phyloP scores from a whole-genome alignment of 169 alveolate species.

The Eimeria praecox region DNA sequence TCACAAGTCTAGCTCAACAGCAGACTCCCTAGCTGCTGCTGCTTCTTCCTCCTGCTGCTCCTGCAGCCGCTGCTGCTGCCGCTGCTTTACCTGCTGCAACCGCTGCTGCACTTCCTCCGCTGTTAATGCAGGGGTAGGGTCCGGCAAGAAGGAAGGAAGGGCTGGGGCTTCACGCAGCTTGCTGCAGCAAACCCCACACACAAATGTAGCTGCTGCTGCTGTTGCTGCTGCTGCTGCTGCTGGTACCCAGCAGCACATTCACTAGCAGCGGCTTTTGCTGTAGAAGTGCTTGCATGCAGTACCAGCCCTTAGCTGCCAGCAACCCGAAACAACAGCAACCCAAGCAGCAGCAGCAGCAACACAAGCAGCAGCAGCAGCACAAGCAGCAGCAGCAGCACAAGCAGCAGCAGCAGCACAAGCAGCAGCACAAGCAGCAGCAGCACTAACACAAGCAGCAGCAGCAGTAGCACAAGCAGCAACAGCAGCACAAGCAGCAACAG shows the following conservation, averaged over 20 bases:
- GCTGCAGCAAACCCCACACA: slow-evolving; percentile 32
- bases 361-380: slow-evolving; percentile 10
- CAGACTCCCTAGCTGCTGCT: slow-evolving; percentile 3
- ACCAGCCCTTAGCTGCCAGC: too few species aligned
- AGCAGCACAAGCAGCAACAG: slow-evolving; percentile 3
- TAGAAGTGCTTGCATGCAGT: background rate
- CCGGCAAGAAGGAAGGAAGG: slow-evolving; percentile 45
- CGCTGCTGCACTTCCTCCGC: slow-evolving; percentile 51
- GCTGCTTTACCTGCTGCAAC: slow-evolving; percentile 36
- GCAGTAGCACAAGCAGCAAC: background rate
- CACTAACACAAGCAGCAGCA: background rate
- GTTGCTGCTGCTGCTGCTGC: slow-evolving; percentile 7
- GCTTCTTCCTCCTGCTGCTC: slow-evolving; percentile 35
- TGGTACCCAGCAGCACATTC: background rate
- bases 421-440: too few species aligned
- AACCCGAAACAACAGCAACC: too few species aligned
- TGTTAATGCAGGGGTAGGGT: background rate
- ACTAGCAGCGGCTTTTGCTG: background rate
- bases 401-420: background rate
- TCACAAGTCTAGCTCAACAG: slow-evolving; percentile 23
- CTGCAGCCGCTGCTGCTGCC: slow-evolving; percentile 27
- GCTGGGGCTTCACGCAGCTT: slow-evolving; percentile 29
- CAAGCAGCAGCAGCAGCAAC: background rate
- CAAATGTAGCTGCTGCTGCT: background rate
- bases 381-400: background rate